phyloP scores from a whole-genome alignment of 2,329 filamentous ascomycete species.

The Parasarocladium wereldwijsianum region DNA sequence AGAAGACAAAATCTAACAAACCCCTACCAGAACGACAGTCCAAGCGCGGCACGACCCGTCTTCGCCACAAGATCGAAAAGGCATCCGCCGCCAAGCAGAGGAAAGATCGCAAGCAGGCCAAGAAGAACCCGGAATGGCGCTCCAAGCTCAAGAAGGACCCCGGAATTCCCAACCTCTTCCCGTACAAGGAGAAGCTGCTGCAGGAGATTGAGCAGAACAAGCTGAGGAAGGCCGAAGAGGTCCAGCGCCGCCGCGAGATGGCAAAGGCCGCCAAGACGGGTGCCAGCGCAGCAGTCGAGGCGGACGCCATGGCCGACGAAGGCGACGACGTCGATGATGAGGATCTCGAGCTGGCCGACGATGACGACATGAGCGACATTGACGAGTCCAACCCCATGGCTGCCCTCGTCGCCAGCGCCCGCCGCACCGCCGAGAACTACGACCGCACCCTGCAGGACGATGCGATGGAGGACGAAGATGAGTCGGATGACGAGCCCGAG shows the following conservation, averaged over 20 bases:
- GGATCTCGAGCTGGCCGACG: constrained; percentile 33
- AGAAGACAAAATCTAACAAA: neutral
- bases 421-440: constrained; percentile 62
- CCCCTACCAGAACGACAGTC: constrained; percentile 65
- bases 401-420: constrained; percentile 73
- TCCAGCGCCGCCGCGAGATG: constrained; percentile 53
- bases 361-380: constrained; percentile 39
- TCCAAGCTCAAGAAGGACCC: constrained; percentile 95
- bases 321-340: constrained; percentile 32
- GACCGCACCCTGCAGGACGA: constrained; percentile 44
- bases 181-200: constrained; percentile 91
- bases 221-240: constrained; percentile 67
- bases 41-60: constrained; percentile 77
- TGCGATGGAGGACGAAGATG: constrained; percentile 32
- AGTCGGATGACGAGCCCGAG: constrained; percentile 38
- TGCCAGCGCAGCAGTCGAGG: constrained; percentile 8
- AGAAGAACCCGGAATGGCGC: constrained; percentile 96
- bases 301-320: constrained; percentile 20
- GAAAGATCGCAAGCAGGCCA: constrained; percentile 76
- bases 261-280: constrained; percentile 50
- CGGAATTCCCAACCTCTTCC: constrained; percentile 92
- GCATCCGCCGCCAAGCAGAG: constrained; percentile 78
- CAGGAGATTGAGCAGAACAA: constrained; percentile 88
- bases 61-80: constrained; percentile 95
- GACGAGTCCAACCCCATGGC: constrained; percentile 79